Evolutionary conservation across 768 basidiomycete genomes (phyloP), one percentile per base, ranked within the genome.

Genomic region (Mrakia blollopis): DNA sequence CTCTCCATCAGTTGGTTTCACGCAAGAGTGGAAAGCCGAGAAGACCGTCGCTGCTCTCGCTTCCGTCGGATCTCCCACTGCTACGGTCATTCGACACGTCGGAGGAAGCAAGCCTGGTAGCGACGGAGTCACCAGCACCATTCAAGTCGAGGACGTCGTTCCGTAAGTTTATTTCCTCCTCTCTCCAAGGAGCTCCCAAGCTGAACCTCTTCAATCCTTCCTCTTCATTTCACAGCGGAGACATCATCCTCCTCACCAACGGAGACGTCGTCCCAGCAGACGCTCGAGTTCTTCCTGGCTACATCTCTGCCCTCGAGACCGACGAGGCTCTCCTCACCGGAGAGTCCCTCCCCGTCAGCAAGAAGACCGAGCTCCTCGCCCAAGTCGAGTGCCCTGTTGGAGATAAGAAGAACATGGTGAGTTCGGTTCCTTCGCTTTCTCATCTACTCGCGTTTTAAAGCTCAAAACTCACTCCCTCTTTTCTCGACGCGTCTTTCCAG

Each of bases 291-390:
- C 81, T 87, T 44, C 82, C 84, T 23, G 85, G 85, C 11, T 77
- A 79, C 71, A 67, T 78, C 57, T 86, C 86, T 25, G 86, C 87
- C 79, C 82, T 87, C 44, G 87, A 87, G 80, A 82, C 85, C 35
- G 87, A 86, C 54, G 87, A 89, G 79, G 86, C 87, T 35, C 83
- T 88, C 21, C 82, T 89, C 63, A 89, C 87, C 0, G 87, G 87
- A 76, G 87, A 88, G 81, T 86, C 86, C 21, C 79, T 87, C 50
- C 87, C 87, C 62, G 87, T 88, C n/a, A 80, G 80, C 72, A 88
- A 88, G 80, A 84, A 80, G 35, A 81, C 81, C 18, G 82, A 85
- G 61, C 78, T 82, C 7, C 72, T 80, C 8, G 81, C 81, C 32
- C 82, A 85, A 63, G 32, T 41, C 5, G 79, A 81, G 65, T 76